Evolutionary conservation across 352 stramenopile species (phyloP).

Genomic region (Globisporangium perplexum): DNA sequence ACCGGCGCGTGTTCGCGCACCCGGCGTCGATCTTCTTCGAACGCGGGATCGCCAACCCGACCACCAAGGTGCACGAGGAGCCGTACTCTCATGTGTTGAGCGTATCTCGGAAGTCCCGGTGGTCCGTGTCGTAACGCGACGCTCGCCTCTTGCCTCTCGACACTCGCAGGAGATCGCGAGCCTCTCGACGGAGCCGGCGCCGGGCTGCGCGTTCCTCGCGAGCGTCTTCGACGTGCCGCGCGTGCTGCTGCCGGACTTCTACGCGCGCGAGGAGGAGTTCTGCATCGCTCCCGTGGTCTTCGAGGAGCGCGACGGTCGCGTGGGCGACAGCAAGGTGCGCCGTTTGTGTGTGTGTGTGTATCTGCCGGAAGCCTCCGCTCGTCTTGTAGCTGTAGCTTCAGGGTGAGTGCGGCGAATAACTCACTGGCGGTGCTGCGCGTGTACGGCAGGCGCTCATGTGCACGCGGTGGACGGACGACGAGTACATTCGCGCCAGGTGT

Average conservation of each 20-base stretch:
- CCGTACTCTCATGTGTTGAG: too few species aligned
- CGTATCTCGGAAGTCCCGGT: too few species aligned
- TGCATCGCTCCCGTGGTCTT: constrained; percentile 79
- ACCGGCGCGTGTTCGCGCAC: constrained; percentile 89
- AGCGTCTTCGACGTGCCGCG: constrained; percentile 67
- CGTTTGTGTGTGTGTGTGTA: too few species aligned
- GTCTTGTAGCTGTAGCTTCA: too few species aligned
- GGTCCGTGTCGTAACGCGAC: not conserved
- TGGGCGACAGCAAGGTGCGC: constrained; percentile 22
- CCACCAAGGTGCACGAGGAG: constrained; percentile 49
- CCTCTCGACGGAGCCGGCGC: constrained; percentile 62
- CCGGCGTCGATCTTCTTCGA: constrained; percentile 93
- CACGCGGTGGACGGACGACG: constrained; percentile 81
- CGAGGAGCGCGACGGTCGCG: constrained; percentile 45
- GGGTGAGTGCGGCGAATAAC: too few species aligned
- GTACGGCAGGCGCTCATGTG: constrained; percentile 70
- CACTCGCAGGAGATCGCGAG: constrained; percentile 81
- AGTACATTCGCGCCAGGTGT: constrained; percentile 63
- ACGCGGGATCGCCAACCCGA: constrained; percentile 80
- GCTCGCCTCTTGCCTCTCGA: too few species aligned
- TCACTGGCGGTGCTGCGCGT: not conserved
- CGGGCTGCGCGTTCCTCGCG: constrained; percentile 55
- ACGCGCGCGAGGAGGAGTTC: constrained; percentile 87
- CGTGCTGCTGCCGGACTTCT: constrained; percentile 53
- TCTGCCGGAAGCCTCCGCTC: too few species aligned